Conservation (phyloP, 192 early-diverging fungal species). For the Podochytrium sp. region DNA sequence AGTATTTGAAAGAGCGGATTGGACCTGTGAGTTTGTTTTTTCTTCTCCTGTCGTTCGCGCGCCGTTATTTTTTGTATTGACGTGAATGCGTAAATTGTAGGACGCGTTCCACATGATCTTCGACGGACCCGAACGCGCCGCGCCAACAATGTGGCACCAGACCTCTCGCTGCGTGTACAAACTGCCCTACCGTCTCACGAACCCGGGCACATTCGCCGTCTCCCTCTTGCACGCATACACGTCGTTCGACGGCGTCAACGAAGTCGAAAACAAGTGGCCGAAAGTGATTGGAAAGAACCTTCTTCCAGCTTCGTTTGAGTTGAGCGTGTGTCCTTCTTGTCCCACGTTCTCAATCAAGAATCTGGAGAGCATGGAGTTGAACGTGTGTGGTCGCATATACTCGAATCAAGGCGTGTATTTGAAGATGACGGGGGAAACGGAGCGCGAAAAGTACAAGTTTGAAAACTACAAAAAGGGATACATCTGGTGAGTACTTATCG, state of each 20-base stretch:
- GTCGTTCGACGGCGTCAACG: conserved; percentile 2
- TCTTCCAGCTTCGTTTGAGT: neutral
- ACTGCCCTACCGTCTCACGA: conserved; percentile 14
- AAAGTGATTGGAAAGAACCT: neutral
- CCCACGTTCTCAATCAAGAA: neutral
- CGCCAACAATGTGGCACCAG: conserved; percentile 12
- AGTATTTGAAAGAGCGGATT: conserved; percentile 3
- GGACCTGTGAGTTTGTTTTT: conserved; percentile 5
- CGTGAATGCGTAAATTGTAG: neutral
- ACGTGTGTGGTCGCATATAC: neutral
- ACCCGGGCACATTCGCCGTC: conserved; percentile 4
- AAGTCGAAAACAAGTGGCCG: neutral
- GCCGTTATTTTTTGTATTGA: neutral
- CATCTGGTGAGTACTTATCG: neutral
- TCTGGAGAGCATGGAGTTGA: neutral
- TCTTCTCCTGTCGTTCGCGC: neutral
- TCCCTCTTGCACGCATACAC: neutral
- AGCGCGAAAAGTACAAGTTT: neutral
- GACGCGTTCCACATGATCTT: conserved; percentile 27
- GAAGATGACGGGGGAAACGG: neutral
- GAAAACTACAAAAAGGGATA: neutral
- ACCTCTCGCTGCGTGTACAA: conserved; percentile 14
- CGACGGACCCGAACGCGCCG: conserved; percentile 10
- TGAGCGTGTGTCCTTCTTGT: conserved; percentile 10
- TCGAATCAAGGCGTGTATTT: conserved; percentile 14